Evolutionary conservation across 495 filamentous ascomycete species (phyloP).

Genomic region (Penicillium ucsense): DNA sequence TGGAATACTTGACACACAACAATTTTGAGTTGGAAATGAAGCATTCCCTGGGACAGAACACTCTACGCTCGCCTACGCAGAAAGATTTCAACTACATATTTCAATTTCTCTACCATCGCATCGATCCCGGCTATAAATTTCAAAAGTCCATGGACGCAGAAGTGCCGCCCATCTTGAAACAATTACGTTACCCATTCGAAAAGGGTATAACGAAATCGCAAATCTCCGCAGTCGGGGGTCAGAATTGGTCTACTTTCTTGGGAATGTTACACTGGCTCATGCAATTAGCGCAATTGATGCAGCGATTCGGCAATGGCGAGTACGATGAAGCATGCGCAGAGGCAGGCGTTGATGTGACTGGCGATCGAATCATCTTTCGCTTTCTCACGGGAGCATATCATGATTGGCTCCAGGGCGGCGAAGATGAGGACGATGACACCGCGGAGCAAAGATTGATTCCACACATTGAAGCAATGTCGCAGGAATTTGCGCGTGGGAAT

Average conservation of each 20-base stretch:
- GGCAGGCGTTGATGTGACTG: constrained; percentile 72
- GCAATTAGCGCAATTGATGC: constrained; percentile 88
- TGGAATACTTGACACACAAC: constrained; percentile 82
- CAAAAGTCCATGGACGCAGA: constrained; percentile 89
- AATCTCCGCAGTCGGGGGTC: constrained; percentile 85
- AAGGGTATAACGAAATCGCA: constrained; percentile 91
- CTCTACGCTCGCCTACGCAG: constrained; percentile 85
- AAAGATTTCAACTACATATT: constrained; percentile 98
- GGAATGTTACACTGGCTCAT: constrained; percentile 98
- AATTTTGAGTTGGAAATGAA: constrained; percentile 98
- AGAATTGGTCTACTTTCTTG: constrained; percentile 91
- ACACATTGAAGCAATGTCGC: constrained; percentile 82
- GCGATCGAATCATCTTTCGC: constrained; percentile 85
- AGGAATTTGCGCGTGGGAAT: constrained; percentile 76
- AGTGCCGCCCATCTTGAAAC: constrained; percentile 81
- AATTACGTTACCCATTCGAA: constrained; percentile 88
- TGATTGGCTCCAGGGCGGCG: constrained; percentile 73
- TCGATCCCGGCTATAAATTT: constrained; percentile 88
- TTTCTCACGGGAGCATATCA: constrained; percentile 83
- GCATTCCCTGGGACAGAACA: constrained; percentile 75
- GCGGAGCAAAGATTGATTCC: constrained; percentile 64
- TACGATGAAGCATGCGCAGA: constrained; percentile 88
- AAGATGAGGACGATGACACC: constrained; percentile 77
- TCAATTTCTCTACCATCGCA: constrained; percentile 91
- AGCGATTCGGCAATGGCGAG: constrained; percentile 58